Conservation (phyloP, 2,329 filamentous ascomycete species). For the Plenodomus lindquistii region DNA sequence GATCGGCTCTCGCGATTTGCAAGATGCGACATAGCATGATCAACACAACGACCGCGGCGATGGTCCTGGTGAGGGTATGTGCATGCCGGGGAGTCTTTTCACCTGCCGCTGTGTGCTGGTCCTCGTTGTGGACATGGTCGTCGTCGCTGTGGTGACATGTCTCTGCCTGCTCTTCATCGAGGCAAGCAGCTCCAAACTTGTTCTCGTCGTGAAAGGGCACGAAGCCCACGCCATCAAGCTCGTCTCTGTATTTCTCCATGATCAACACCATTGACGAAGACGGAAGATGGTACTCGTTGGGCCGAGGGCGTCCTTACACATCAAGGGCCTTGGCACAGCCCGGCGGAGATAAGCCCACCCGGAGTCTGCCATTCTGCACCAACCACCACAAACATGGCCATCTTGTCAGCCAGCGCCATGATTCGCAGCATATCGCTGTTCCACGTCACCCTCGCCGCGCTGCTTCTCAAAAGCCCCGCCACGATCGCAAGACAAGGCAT, state of each 20-base stretch:
- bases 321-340: not conserved
- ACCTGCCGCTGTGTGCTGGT: not conserved
- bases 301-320: not conserved
- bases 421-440: constrained; percentile 82
- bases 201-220: not conserved
- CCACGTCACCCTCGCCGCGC: constrained; percentile 80
- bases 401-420: constrained; percentile 79
- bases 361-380: not conserved
- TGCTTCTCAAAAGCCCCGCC: constrained; percentile 75
- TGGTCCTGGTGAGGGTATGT: not conserved
- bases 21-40: not conserved
- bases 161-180: not conserved
- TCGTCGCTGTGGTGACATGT: not conserved
- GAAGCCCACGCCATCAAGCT: constrained; percentile 1
- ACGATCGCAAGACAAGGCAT: constrained; percentile 77
- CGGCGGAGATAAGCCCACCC: not conserved
- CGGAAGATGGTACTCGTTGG: not conserved
- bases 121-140: no score
- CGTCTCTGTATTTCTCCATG: constrained; percentile 13
- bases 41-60: not conserved
- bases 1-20: not conserved
- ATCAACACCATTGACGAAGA: not conserved
- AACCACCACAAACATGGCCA: constrained; percentile 63
- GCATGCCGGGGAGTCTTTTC: not conserved
- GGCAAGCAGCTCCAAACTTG: not conserved